Conservation (phyloP, 495 filamentous ascomycete genomes). For the Penicillium bovifimosum region DNA sequence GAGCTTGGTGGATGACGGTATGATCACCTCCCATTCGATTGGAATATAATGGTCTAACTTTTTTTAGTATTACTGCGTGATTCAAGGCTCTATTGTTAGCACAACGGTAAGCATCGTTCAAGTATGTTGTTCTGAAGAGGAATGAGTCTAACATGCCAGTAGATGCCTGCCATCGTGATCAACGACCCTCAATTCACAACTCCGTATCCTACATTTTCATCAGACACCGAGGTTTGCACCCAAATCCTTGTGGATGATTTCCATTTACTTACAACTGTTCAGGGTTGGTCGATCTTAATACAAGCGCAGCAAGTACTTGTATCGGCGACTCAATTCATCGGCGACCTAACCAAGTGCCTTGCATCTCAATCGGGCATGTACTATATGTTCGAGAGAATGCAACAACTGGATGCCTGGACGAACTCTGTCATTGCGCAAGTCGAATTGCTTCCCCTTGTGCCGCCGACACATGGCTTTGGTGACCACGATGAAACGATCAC, state of each 20-base stretch:
- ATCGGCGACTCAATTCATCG: conserved; percentile 51
- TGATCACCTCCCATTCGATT: not conserved
- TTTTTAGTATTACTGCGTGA: conserved; percentile 50
- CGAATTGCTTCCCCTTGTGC: conserved; percentile 36
- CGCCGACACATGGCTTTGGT: conserved; percentile 35
- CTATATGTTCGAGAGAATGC: conserved; percentile 50
- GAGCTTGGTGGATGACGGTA: conserved; percentile 62
- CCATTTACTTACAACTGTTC: conserved; percentile 5
- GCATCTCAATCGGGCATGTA: conserved; percentile 33
- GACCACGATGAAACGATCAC: conserved; percentile 42
- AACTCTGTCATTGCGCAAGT: conserved; percentile 44
- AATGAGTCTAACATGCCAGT: conserved; percentile 7
- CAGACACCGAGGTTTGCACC: conserved; percentile 48
- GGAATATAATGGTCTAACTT: conserved; percentile 6
- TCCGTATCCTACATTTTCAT: conserved; percentile 46
- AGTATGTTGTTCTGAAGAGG: not conserved
- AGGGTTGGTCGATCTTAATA: conserved; percentile 53
- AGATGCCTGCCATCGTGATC: conserved; percentile 50
- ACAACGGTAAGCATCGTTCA: conserved; percentile 42
- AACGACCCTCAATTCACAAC: conserved; percentile 55
- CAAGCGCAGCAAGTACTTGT: conserved; percentile 54
- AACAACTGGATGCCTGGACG: conserved; percentile 48
- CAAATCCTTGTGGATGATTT: not conserved
- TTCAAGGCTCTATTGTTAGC: conserved; percentile 56
- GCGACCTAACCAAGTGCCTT: conserved; percentile 44